These are phyloP conservation scores for Arthrobotrys iridis DNA, from an alignment of 2,329 filamentous ascomycete species.

Conservation along the genomic window DNA sequence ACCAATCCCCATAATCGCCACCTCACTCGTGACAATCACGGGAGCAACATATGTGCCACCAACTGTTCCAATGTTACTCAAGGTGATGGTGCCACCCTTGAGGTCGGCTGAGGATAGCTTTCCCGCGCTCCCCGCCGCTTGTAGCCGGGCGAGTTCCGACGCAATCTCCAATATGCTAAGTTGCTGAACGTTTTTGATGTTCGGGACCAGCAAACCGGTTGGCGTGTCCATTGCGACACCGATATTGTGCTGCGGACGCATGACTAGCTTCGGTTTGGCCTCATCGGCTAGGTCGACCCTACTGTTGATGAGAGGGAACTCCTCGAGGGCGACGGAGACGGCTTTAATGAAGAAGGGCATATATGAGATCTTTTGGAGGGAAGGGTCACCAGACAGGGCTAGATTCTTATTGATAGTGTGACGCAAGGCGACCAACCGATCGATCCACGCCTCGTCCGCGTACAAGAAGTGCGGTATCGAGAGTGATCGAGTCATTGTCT, in stretches of 20 bases:
- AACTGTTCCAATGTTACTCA: constrained; percentile 96
- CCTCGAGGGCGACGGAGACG: constrained; percentile 81
- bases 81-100: constrained; percentile 86
- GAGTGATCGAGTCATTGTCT: constrained; percentile 91
- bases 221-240: constrained; percentile 96
- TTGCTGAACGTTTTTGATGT: constrained; percentile 82
- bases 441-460: constrained; percentile 87
- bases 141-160: constrained; percentile 77
- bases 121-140: constrained; percentile 76
- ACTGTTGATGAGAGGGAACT: constrained; percentile 87
- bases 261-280: constrained; percentile 76
- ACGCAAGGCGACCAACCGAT: constrained; percentile 76
- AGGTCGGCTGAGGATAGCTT: constrained; percentile 80
- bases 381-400: constrained; percentile 58
- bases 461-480: constrained; percentile 95
- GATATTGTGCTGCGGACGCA: constrained; percentile 89
- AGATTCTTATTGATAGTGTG: constrained; percentile 76
- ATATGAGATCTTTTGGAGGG: constrained; percentile 77
- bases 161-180: constrained; percentile 83
- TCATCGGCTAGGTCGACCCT: constrained; percentile 73
- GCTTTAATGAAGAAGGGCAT: constrained; percentile 97
- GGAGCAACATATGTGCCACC: constrained; percentile 92
- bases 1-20: constrained; percentile 90
- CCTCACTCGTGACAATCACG: constrained; percentile 88
- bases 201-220: constrained; percentile 85